phyloP scores from a whole-genome alignment of 2,329 filamentous ascomycete genomes.

The Phoma herbarum region DNA sequence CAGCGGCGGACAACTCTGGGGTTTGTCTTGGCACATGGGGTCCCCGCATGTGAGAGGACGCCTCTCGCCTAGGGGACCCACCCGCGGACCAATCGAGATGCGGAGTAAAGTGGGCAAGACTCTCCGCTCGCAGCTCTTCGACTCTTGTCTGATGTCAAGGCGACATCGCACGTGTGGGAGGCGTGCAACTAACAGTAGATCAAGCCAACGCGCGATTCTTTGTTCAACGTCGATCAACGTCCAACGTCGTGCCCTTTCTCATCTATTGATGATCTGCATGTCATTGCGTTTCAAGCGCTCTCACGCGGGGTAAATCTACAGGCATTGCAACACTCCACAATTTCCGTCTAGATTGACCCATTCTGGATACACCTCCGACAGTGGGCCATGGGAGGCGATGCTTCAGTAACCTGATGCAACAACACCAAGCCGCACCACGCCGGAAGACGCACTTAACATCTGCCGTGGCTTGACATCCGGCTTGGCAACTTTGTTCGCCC shows the following conservation, averaged over 20 bases:
- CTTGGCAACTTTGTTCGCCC: conserved; percentile 12
- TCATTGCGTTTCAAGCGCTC: conserved; percentile 16
- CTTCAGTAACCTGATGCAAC: conserved; percentile 19
- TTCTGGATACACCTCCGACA: conserved; percentile 23
- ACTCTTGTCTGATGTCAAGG: conserved; percentile 22
- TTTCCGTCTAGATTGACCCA: conserved; percentile 16
- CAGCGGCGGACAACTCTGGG: conserved; percentile 27
- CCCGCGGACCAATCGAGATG: conserved; percentile 27
- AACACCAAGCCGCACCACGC: conserved; percentile 22
- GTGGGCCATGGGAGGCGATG: conserved; percentile 7
- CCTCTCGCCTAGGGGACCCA: conserved; percentile 22
- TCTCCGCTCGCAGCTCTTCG: conserved; percentile 9
- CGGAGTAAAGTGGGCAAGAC: conserved; percentile 8
- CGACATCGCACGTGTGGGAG: conserved; percentile 18
- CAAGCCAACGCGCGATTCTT: conserved; percentile 19
- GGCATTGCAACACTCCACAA: conserved; percentile 21
- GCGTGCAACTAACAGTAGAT: conserved; percentile 11
- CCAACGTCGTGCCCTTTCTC: conserved; percentile 1
- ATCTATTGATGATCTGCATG: conserved; percentile 16
- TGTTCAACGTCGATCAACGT: conserved; percentile 18
- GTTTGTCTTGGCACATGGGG: conserved; percentile 41
- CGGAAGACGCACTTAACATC: conserved; percentile 18
- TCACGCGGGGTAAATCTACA: conserved; percentile 27
- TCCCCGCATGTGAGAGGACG: conserved; percentile 35
- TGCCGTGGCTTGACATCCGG: conserved; percentile 20